Evolutionary conservation across 1,139 yeast species (phyloP), one percentile per base, ranked within the genome.

Genomic region (Zygoascus meyerae): DNA sequence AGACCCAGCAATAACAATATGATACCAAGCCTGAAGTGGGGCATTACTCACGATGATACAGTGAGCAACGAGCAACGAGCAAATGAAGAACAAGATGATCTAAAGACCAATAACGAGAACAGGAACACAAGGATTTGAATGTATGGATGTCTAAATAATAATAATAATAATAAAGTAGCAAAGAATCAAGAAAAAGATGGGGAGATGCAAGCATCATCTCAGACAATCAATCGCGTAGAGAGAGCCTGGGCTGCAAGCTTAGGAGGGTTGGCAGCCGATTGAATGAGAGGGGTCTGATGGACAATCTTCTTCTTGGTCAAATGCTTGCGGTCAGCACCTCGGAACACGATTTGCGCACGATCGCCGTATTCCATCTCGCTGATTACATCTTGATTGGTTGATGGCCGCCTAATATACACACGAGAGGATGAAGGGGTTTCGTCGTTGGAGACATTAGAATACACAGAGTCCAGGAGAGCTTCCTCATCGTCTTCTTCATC

Each of bases 291-390:
- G 7, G 39, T 35, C 16, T 35, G 39, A 14, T 35, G 39, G 7
- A 35, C 12, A 35, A 35, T 35, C 29, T 12, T 14, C 39, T 35
- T 35, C 39, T 35, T 35, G 14, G 39, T 14, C 29, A 35, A 14
- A 14, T 18, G 30, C 30, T 35, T 35, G 12, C 31, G 34, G 11
- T 39, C 41, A 12, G 34, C 35, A 8, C 35, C 37, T 17, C 31
- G 32, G 32, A 33, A 40, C 21, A 32, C 18, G 30, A 21, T 18
- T 30, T 39, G 30, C 5, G 52, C 56, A 10, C 48, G 46, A 14
- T 51, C 54, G n/a, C 55, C 56, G 45, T 46, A 53, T 37, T 53
- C 54, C 42, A 53, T 32, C 41, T 52, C 55, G 18, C 49, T 38
- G 26, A 47, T 21, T 2, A 47, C 51, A 26, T 31, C 35, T 26